Conservation (phyloP, 148 eudicot genomes). For the Fallopia convolvulus region DNA sequence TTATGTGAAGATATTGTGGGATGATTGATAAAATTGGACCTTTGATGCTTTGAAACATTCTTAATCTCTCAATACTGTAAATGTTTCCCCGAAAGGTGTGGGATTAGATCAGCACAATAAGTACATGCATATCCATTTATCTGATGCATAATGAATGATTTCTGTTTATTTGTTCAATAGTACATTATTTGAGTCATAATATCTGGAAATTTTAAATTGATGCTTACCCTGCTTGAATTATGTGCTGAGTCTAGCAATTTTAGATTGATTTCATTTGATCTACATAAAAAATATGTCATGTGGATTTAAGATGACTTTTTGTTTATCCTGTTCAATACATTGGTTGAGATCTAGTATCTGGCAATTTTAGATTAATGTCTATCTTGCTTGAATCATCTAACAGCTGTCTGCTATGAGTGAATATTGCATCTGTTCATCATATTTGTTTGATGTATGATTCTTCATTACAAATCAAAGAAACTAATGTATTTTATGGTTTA, state of each 20-base stretch:
- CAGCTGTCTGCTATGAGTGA: not conserved
- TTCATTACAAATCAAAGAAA: not conserved
- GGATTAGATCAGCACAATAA: not conserved
- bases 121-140: too few species aligned
- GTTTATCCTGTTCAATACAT: not conserved
- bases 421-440: not conserved
- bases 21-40: not conserved
- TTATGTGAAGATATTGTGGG: not conserved
- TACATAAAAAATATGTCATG: too few species aligned
- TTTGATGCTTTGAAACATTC: not conserved
- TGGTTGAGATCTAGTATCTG: not conserved
- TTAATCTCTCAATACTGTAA: not conserved
- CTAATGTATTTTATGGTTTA: not conserved
- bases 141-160: not conserved
- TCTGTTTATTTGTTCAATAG: not conserved
- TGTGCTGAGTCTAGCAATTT: not conserved
- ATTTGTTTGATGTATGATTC: not conserved
- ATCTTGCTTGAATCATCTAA: not conserved
- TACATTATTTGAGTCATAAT: not conserved
- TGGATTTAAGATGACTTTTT: not conserved
- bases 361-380: not conserved
- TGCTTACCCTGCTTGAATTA: not conserved
- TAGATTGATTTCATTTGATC: not conserved
- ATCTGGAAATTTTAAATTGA: not conserved
- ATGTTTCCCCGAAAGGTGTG: not conserved